These are phyloP conservation scores for Quercus mongolica DNA, from an alignment of 306 rosid species.

Conservation along the genomic window DNA sequence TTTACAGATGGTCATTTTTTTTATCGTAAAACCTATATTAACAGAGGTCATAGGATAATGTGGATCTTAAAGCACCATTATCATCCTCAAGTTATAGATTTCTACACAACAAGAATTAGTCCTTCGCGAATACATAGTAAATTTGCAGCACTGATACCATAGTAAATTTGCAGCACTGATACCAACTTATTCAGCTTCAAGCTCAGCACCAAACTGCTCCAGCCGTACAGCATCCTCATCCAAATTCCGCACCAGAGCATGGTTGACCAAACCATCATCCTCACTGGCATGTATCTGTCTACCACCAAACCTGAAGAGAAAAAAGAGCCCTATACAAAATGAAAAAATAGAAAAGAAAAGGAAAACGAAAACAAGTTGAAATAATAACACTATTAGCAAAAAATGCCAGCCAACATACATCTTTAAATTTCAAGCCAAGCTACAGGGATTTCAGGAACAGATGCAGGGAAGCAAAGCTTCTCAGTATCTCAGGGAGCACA, in stretches of 20 bases:
- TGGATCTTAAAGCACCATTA: neutral
- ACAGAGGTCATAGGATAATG: neutral
- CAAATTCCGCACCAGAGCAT: conserved; percentile 60
- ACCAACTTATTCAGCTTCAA: conserved; percentile 64
- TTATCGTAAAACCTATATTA: neutral
- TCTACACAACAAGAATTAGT: neutral
- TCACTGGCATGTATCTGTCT: conserved; percentile 83
- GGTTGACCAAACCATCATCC: conserved; percentile 83
- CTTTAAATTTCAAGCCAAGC: neutral
- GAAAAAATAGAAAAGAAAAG: neutral
- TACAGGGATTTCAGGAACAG: neutral
- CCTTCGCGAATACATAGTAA: neutral
- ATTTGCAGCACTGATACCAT: neutral
- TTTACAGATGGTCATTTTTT: neutral
- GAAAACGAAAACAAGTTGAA: neutral
- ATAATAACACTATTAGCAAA: neutral
- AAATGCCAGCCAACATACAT: neutral
- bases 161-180: neutral
- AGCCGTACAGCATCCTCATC: conserved; percentile 69
- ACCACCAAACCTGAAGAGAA: conserved; percentile 79
- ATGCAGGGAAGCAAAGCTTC: neutral
- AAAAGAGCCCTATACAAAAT: neutral
- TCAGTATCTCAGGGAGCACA: neutral
- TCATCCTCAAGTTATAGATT: neutral
- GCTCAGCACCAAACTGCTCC: conserved; percentile 90